phyloP scores from a whole-genome alignment of 257 asterid genomes.

The Galeopsis tetrahit region DNA sequence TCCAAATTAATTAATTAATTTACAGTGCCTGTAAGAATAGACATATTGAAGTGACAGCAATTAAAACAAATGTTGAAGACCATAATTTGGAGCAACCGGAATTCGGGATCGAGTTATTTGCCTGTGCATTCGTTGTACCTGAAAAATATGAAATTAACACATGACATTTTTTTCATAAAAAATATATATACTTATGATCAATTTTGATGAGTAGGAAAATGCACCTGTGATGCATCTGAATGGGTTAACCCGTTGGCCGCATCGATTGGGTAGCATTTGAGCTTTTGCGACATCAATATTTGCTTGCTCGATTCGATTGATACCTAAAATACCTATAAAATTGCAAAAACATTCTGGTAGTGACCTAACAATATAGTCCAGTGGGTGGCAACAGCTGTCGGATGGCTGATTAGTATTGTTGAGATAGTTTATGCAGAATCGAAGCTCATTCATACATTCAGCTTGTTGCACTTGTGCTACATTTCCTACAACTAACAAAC shows the following conservation, averaged over 20 bases:
- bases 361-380: conserved; percentile 47
- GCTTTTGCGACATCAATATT: conserved; percentile 48
- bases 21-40: conserved; percentile 14
- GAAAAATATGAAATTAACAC: conserved; percentile 28
- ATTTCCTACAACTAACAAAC: conserved; percentile 13
- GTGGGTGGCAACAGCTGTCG: conserved; percentile 61
- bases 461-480: conserved; percentile 27
- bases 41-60: conserved; percentile 7
- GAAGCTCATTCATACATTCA: conserved; percentile 52
- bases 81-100: conserved; percentile 6
- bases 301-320: conserved; percentile 40
- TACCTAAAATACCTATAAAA: conserved; percentile 47
- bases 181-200: too few relatives aligned
- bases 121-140: conserved; percentile 33
- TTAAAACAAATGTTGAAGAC: conserved; percentile 23
- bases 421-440: conserved; percentile 59
- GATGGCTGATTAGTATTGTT: conserved; percentile 52
- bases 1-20: background rate
- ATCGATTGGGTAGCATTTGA: conserved; percentile 58
- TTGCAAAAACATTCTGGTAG: conserved; percentile 70
- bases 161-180: background rate
- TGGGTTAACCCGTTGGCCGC: conserved; percentile 64
- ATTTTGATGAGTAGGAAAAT: background rate
- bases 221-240: conserved; percentile 57
- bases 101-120: conserved; percentile 27